Conservation (phyloP, 495 filamentous ascomycete genomes). For the Aspergillus bridgeri region DNA sequence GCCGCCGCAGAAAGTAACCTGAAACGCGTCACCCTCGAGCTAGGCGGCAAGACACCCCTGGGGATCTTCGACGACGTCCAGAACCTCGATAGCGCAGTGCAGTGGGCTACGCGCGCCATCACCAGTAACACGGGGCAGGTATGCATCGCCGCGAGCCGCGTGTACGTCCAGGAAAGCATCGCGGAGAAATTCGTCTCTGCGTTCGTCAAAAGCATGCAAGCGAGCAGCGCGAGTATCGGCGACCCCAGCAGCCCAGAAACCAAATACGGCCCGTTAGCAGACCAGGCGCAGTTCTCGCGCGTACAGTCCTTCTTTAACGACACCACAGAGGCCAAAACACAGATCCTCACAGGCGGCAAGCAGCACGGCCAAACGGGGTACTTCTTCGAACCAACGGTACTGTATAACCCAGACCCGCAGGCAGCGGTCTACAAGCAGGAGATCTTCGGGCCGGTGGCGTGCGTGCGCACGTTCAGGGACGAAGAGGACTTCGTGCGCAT, state of each 20-base stretch:
- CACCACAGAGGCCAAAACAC: neutral
- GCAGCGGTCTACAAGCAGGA: conserved; percentile 3
- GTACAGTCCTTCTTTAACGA: conserved; percentile 35
- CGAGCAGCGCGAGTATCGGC: neutral
- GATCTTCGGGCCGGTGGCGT: conserved; percentile 7
- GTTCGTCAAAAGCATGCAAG: conserved; percentile 6
- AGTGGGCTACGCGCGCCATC: conserved; percentile 31
- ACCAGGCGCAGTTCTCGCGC: conserved; percentile 47
- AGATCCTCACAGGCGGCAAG: conserved; percentile 1
- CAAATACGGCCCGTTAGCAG: neutral
- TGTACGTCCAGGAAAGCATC: conserved; percentile 48
- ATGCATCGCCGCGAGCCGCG: conserved; percentile 43
- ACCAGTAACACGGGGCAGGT: conserved; percentile 44
- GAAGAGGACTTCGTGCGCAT: conserved; percentile 7
- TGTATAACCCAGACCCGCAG: conserved; percentile 4
- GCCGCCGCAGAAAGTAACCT: neutral
- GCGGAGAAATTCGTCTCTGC: conserved; percentile 11
- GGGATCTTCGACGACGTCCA: neutral
- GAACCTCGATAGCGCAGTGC: conserved; percentile 2
- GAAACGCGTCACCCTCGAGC: neutral
- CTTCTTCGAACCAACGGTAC: conserved; percentile 7
- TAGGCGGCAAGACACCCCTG: conserved; percentile 1
- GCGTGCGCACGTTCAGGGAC: conserved; percentile 7
- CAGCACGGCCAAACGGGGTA: neutral
- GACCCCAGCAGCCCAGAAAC: neutral